Base-by-base conservation (phyloP, 2,329 filamentous ascomycete genomes). In the Eutypa lata region DNA sequence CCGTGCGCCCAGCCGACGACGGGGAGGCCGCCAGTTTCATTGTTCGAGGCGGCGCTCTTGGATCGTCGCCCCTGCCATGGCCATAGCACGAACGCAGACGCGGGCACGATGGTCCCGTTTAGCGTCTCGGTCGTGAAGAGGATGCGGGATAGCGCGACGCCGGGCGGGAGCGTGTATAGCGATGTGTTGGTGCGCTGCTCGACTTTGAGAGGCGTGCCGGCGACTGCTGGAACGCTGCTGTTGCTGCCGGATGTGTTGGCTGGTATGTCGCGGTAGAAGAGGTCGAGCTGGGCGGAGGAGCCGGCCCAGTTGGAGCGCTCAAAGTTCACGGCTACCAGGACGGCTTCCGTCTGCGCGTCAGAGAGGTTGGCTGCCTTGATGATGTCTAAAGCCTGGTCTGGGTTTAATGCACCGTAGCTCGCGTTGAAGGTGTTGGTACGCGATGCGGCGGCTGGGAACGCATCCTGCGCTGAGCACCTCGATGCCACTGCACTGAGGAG, bases 31-130 rank as follows among this genome's bases (percentile, higher is more conserved):
- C 22, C n/a, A 10, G 26, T 31, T 10, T 31, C 6, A 5, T 5
- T 10, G 5, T 5, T 10, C 10, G 26, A 5, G 5, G 26, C 42
- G 16, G n/a, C 35, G 14, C 42, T 13, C 2, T 6, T 2, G 48
- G 40, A 19, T n/a, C 22, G 42, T 16, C n/a, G 35, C 6, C 6
- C 7, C n/a, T 38, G 35, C 5, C 7, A 55, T 11, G 53, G 53
- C 53, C 50, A 55, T 4, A 55, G 38, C n/a, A 55, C 50, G 19
- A 40, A 47, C 16, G 53, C 49, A 3, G 53, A 55, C 4, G 53
- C 50, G 14, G 53, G 53, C 7, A 55, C n/a, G n/a, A 48, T 44
- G 26, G 46, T 52, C 3, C 49, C 53, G 35, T 52, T 55, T 16
- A 52, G 8, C 2, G 37, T 52, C 37, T 44, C 35, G 4, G 53